A percentile compares a stretch with the other conserved stretches of the same genome.
Conservation (phyloP, 257 asterid genomes). For the Agastache rugosa region DNA sequence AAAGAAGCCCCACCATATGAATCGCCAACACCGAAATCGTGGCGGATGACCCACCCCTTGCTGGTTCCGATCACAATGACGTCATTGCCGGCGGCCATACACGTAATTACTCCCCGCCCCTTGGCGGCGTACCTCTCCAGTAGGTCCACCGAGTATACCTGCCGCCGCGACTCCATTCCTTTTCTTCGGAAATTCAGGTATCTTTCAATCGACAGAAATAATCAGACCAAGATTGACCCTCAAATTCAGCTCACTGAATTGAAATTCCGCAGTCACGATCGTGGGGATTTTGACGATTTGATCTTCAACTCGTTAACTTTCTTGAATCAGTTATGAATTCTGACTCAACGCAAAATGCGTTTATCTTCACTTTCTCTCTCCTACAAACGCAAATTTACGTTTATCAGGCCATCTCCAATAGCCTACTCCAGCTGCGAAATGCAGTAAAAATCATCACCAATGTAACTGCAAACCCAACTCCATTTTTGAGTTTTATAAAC, state of each 20-base stretch:
- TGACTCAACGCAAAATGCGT: too few species aligned
- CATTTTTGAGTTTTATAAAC: too few species aligned
- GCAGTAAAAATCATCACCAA: too few species aligned
- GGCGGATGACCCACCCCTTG: slow-evolving; percentile 95
- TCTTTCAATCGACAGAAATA: background rate
- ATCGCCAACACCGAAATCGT: slow-evolving; percentile 90
- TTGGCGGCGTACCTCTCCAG: slow-evolving; percentile 92
- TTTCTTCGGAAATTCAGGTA: slow-evolving; percentile 4
- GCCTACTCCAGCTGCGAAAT: too few species aligned
- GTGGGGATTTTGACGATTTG: background rate
- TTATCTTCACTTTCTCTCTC: too few species aligned
- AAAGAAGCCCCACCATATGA: slow-evolving; percentile 59
- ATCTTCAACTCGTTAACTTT: background rate
- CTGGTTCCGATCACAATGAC: slow-evolving; percentile 89
- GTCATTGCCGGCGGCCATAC: slow-evolving; percentile 96
- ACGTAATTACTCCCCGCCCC: slow-evolving; percentile 88
- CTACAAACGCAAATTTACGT: too few species aligned
- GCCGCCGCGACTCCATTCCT: slow-evolving; percentile 68
- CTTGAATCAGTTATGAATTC: too few species aligned
- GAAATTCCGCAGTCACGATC: background rate
- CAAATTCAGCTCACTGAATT: slow-evolving; percentile 11
- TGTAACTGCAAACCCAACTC: too few species aligned
- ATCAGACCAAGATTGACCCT: slow-evolving; percentile 21
- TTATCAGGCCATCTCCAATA: too few species aligned
- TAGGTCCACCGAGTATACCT: slow-evolving; percentile 87